Evolutionary conservation across 169 alveolate species (phyloP).

Genomic region (Theileria sp.): DNA sequence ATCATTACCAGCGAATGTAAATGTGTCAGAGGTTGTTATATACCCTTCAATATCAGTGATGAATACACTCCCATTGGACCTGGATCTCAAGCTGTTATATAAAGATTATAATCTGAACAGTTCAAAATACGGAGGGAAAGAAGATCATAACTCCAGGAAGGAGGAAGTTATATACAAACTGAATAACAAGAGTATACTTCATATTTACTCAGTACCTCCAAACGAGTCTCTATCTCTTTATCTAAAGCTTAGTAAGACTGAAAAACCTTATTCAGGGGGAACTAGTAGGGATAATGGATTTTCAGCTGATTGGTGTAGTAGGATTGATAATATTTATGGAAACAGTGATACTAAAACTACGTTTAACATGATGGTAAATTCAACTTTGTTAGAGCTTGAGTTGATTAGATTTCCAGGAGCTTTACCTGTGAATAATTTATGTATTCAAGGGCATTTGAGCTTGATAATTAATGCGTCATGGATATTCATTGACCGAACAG

Average conservation of each 20-base stretch:
- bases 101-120: constrained; percentile 37
- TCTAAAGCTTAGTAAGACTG: constrained; percentile 20
- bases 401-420: constrained; percentile 65
- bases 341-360: constrained; percentile 55
- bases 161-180: constrained; percentile 33
- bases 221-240: constrained; percentile 46
- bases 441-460: constrained; percentile 61
- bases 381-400: constrained; percentile 72
- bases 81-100: constrained; percentile 63
- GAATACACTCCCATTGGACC: constrained; percentile 78
- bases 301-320: constrained; percentile 44
- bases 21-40: constrained; percentile 71
- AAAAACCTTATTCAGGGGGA: not conserved
- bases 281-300: not conserved
- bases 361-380: constrained; percentile 27
- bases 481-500: constrained; percentile 83
- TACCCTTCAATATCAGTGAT: constrained; percentile 81
- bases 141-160: constrained; percentile 6
- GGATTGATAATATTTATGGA: constrained; percentile 61
- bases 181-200: constrained; percentile 44
- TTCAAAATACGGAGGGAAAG: not conserved
- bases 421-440: constrained; percentile 35
- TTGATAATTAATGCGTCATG: constrained; percentile 76
- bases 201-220: constrained; percentile 63
- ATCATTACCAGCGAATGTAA: constrained; percentile 80